Evolutionary conservation across 257 asterid genomes (phyloP).

Genomic region (Paraleonurus japonicus): DNA sequence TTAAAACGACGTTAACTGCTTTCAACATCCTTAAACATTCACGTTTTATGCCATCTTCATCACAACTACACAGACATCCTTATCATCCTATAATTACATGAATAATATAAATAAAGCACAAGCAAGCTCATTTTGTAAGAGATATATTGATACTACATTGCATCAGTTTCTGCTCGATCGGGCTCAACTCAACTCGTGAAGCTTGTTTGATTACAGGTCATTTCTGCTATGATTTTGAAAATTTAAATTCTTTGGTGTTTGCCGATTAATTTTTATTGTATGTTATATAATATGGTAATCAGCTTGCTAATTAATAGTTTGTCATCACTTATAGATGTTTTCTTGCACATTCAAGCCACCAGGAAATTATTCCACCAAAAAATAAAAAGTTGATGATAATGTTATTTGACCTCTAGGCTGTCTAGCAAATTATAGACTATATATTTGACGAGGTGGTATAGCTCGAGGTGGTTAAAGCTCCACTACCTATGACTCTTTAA

Average conservation of each 20-base stretch:
- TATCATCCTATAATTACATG: neutral
- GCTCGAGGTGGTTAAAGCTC: too few species aligned
- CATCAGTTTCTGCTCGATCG: neutral
- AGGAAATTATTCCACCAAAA: too few species aligned
- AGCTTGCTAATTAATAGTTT: neutral
- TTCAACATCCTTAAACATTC: conserved; percentile 17
- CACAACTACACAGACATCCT: conserved; percentile 13
- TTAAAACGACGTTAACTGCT: conserved; percentile 29
- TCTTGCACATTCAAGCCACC: too few species aligned
- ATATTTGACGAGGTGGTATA: too few species aligned
- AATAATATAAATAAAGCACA: neutral
- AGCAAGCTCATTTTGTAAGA: neutral
- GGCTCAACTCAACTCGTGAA: conserved; percentile 13
- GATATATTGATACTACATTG: neutral
- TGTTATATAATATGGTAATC: neutral
- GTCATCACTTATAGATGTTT: too few species aligned
- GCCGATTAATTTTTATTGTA: neutral
- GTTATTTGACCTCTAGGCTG: too few species aligned
- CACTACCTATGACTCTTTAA: too few species aligned
- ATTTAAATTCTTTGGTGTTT: neutral
- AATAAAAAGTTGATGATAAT: too few species aligned
- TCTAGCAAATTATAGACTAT: too few species aligned
- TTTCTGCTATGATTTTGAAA: neutral
- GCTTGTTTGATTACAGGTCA: neutral
- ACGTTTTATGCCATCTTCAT: conserved; percentile 24